Base-by-base conservation (phyloP, 768 basidiomycete genomes). In the Postia placenta region DNA sequence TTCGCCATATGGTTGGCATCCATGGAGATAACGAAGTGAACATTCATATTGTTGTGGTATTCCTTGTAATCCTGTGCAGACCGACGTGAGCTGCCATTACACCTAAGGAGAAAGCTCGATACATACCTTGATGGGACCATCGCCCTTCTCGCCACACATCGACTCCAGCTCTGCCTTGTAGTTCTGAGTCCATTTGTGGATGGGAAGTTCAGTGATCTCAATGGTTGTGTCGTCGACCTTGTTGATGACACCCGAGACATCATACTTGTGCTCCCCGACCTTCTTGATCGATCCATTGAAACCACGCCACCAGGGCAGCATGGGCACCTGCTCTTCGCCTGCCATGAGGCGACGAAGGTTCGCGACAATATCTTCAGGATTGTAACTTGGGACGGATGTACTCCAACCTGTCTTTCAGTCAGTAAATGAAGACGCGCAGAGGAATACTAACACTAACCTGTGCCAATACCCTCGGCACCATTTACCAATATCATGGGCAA, bases 241-340 rank as follows among this genome's bases (percentile, higher is more conserved):
- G 26, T 69, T 76, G 43, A 78, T 78, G 40, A 85, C 60, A 43
- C 96, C 96, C 27, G 71, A 70, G 35, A 90, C 83, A 27, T 88
- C 87, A 63, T 86, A 93, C 67, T 88, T 95, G 74, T 92, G 81
- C 57, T 92, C 92, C 27, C 76, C 78, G 27, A 79, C 75, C 53
- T 79, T 78, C 69, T 82, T 91, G 68, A 98, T 87, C 30, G 84
- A 76, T 35, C 94, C 94, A 60, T 84, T 81, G 70, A 94, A 98
- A 24, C 95, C 94, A 45, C 92, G 83, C 88, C 91, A 98, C 96
- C 96, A 99, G 2, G 96, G 96, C 11, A 78, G 71, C 90, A 99
- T 98, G 0, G 83, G 76, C 12, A 83, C 80, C 55, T 85, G 62
- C 54, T 91, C 89, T 68, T 96, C 87, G 36, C 79, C 86, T 2